Evolutionary conservation across 805 yeast species (phyloP).

Genomic region (Candida chilensis): DNA sequence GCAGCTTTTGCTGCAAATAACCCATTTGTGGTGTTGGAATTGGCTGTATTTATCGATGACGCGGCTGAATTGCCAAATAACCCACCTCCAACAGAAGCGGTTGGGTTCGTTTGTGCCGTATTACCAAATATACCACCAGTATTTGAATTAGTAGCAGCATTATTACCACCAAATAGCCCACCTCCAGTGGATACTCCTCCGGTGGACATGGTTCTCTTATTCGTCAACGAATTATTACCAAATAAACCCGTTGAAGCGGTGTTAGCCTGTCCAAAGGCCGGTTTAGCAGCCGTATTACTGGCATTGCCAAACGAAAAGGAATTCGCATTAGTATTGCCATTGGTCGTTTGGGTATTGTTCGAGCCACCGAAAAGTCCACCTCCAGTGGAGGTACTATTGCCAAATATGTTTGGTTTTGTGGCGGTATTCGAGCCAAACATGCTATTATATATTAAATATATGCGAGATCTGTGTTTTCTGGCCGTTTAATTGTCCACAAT

Average conservation of each 20-base stretch:
- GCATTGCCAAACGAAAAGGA: slow-evolving; percentile 2
- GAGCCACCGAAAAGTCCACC: too few species aligned
- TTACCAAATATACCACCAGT: not conserved
- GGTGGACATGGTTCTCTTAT: not conserved
- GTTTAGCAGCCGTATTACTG: not conserved
- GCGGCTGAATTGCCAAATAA: slow-evolving; percentile 4
- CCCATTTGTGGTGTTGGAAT: slow-evolving; percentile 2
- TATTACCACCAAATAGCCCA: too few species aligned
- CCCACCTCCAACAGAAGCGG: slow-evolving; percentile 3
- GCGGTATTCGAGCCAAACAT: not conserved
- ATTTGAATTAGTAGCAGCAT: too few species aligned
- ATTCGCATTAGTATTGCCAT: too few species aligned
- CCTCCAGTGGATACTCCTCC: not conserved
- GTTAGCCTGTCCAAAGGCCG: not conserved
- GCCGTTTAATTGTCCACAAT: too few species aligned
- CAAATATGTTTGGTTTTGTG: not conserved
- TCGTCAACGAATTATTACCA: slow-evolving; percentile 1
- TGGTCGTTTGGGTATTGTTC: too few species aligned
- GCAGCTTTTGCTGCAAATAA: too few species aligned
- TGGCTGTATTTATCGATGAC: not conserved
- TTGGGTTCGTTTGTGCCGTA: slow-evolving; percentile 1
- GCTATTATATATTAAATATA: too few species aligned
- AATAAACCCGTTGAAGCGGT: not conserved
- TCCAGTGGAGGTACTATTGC: not conserved
- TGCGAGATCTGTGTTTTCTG: too few species aligned